Percentiles rank a stretch among this genome's conserved stretches.
These are phyloP conservation scores for Aegilops sharonensis DNA, from an alignment of 176 grass and related monocot species.

Conservation along the genomic window DNA sequence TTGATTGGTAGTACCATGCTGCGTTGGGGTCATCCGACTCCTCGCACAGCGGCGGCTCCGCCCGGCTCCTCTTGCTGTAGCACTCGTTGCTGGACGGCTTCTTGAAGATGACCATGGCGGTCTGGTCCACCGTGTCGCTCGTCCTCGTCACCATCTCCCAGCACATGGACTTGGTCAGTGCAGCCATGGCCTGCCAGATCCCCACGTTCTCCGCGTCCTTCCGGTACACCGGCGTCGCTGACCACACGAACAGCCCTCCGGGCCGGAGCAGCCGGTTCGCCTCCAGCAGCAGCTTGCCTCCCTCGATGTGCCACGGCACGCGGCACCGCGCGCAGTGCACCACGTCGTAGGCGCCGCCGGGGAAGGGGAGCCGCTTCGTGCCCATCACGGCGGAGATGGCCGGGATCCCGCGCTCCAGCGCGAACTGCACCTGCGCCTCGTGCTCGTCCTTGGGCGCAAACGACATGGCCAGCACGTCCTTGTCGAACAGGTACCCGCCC, in stretches of 20 bases:
- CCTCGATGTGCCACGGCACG: conserved; percentile 83
- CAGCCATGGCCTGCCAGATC: conserved; percentile 74
- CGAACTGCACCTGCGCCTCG: conserved; percentile 94
- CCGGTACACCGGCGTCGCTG: conserved; percentile 83
- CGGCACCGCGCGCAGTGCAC: conserved; percentile 88
- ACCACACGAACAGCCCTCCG: conserved; percentile 86
- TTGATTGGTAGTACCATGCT: conserved; percentile 56
- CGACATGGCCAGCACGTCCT: conserved; percentile 78
- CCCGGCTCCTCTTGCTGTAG: conserved; percentile 46
- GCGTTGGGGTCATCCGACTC: conserved; percentile 66
- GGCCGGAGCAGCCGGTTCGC: conserved; percentile 72
- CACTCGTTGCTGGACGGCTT: conserved; percentile 77
- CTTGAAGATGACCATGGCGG: conserved; percentile 68
- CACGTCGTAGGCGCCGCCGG: conserved; percentile 57
- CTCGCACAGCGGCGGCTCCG: conserved; percentile 58
- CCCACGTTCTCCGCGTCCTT: conserved; percentile 61
- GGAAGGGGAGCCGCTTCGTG: conserved; percentile 74
- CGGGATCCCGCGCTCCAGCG: conserved; percentile 82
- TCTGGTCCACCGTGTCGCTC: conserved; percentile 70
- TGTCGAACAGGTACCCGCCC: conserved; percentile 77
- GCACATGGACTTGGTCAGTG: conserved; percentile 84
- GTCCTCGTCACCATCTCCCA: conserved; percentile 84
- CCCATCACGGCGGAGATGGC: conserved; percentile 90
- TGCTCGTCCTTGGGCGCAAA: conserved; percentile 96
- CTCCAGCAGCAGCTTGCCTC: conserved; percentile 82